phyloP scores from a whole-genome alignment of 192 early-diverging fungal species.

The Spizellomyces sp. region DNA sequence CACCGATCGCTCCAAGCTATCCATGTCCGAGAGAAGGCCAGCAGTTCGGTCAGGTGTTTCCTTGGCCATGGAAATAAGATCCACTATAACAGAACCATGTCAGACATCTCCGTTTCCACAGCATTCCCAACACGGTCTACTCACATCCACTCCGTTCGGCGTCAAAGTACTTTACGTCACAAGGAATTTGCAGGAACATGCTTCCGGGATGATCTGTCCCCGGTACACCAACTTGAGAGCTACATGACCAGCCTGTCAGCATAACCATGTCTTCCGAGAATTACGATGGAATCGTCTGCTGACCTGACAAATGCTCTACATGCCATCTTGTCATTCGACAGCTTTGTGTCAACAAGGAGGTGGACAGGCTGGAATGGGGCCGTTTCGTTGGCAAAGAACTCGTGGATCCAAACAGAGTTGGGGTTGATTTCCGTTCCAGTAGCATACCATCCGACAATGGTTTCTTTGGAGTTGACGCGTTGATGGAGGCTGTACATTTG shows the following conservation, averaged over 20 bases:
- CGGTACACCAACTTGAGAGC: slow-evolving; percentile 74
- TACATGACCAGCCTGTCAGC: slow-evolving; percentile 25
- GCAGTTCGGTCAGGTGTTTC: slow-evolving; percentile 53
- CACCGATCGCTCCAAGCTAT: slow-evolving; percentile 81
- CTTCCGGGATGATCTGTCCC: slow-evolving; percentile 72
- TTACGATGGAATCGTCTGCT: not conserved
- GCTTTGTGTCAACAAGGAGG: slow-evolving; percentile 83
- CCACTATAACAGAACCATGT: slow-evolving; percentile 49
- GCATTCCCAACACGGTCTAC: slow-evolving; percentile 5
- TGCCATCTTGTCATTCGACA: slow-evolving; percentile 29
- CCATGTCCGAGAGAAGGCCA: slow-evolving; percentile 83
- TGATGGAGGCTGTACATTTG: slow-evolving; percentile 88
- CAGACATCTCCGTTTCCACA: not conserved
- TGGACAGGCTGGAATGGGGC: slow-evolving; percentile 78
- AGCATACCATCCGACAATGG: slow-evolving; percentile 93
- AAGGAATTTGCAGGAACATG: slow-evolving; percentile 86
- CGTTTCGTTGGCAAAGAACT: slow-evolving; percentile 68
- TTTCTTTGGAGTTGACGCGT: slow-evolving; percentile 84
- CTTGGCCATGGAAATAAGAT: slow-evolving; percentile 68
- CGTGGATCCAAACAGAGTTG: slow-evolving; percentile 46
- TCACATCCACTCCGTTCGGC: slow-evolving; percentile 77
- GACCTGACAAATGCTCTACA: slow-evolving; percentile 26
- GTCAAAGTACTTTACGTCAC: slow-evolving; percentile 87
- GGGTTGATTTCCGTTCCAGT: slow-evolving; percentile 65
- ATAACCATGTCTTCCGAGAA: not conserved